phyloP scores from a whole-genome alignment of 2,329 filamentous ascomycete species.

The Ascochyta clinopodiicola region DNA sequence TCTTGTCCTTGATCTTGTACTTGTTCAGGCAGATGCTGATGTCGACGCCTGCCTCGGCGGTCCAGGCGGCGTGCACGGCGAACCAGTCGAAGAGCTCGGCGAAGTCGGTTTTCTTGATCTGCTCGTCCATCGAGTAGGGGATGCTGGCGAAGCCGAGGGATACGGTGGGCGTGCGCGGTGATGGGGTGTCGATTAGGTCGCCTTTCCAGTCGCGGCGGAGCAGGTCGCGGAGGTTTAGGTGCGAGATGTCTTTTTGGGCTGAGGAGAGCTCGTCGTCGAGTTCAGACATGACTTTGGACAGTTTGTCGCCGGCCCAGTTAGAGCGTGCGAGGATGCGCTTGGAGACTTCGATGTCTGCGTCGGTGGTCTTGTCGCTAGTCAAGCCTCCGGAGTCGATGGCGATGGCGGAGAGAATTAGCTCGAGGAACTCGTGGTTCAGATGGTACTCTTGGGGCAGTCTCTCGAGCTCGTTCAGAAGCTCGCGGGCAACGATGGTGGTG shows the following conservation, averaged over 20 bases:
- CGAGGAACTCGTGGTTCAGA: conserved; percentile 57
- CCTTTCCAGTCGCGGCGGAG: conserved; percentile 58
- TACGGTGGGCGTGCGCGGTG: conserved; percentile 55
- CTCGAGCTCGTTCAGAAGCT: conserved; percentile 57
- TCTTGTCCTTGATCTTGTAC: conserved; percentile 51
- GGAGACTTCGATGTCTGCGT: conserved; percentile 50
- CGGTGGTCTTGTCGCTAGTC: conserved; percentile 43
- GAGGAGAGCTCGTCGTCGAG: conserved; percentile 50
- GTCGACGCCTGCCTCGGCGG: conserved; percentile 53
- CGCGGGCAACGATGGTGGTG: conserved; percentile 55
- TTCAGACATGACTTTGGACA: conserved; percentile 53
- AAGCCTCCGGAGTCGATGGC: conserved; percentile 56
- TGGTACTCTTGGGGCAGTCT: conserved; percentile 54
- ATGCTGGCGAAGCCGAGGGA: conserved; percentile 56
- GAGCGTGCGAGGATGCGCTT: conserved; percentile 52
- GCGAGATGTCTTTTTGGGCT: conserved; percentile 54
- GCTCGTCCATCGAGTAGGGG: conserved; percentile 55
- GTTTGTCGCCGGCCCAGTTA: conserved; percentile 50
- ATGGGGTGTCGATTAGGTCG: conserved; percentile 56
- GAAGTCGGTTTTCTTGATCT: conserved; percentile 56
- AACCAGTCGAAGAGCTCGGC: conserved; percentile 58
- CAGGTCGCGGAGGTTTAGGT: conserved; percentile 53
- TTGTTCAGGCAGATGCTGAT: conserved; percentile 56
- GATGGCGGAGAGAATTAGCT: conserved; percentile 56
- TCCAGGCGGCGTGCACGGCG: conserved; percentile 57